These are phyloP conservation scores for Sarocladiaceae sp. DNA, from an alignment of 2,329 filamentous ascomycete species.

Conservation along the genomic window DNA sequence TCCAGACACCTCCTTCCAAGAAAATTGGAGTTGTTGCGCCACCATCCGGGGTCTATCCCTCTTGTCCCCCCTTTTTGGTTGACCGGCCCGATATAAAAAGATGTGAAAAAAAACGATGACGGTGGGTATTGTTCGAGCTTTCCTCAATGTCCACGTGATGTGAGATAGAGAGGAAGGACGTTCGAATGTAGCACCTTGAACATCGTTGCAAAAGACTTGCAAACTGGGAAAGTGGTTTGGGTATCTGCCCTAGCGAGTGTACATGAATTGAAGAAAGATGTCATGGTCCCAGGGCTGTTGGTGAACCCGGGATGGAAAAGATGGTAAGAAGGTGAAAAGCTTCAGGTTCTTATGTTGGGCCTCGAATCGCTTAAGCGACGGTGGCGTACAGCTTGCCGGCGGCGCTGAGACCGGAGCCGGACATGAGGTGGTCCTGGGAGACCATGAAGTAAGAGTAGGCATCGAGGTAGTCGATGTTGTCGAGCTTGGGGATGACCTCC, in stretches of 20 bases:
- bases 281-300: neutral
- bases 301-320: neutral
- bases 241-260: slow-evolving; percentile 31
- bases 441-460: slow-evolving; percentile 58
- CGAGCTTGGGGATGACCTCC: slow-evolving; percentile 43
- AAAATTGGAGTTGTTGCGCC: neutral
- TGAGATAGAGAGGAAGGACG: too few relatives aligned
- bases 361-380: neutral
- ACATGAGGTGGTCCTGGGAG: slow-evolving; percentile 37
- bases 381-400: slow-evolving; percentile 48
- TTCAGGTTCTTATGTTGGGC: slow-evolving; percentile 16
- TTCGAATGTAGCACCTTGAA: too few relatives aligned
- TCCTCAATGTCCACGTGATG: too few relatives aligned
- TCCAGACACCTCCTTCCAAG: neutral
- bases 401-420: slow-evolving; percentile 33
- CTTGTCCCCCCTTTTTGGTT: neutral
- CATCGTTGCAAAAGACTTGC: neutral
- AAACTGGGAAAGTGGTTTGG: slow-evolving; percentile 16
- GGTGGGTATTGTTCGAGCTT: too few relatives aligned
- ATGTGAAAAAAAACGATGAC: neutral
- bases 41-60: neutral
- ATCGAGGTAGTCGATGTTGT: slow-evolving; percentile 45
- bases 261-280: slow-evolving; percentile 28
- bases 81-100: neutral
- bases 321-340: slow-evolving; percentile 1